Evolutionary conservation across 768 basidiomycete genomes (phyloP), one percentile per base, ranked within the genome.

Genomic region (Mycena crocata): DNA sequence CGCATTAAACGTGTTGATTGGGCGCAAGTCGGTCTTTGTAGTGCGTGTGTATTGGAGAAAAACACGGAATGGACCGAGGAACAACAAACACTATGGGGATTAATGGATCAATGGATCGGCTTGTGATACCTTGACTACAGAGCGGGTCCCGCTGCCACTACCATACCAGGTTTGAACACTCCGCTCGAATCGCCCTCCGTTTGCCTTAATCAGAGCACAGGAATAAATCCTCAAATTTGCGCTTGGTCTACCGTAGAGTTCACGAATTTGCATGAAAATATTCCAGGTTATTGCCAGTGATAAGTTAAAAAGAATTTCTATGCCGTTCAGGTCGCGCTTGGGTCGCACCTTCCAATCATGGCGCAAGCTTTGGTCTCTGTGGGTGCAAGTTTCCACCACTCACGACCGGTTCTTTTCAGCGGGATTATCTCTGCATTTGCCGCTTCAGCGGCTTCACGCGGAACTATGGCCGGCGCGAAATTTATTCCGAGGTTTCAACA

Each of bases 51-150:
- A 8, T 73, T 73, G 54, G 87, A 87, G 61, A 93, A 92, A 78
- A 76, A 78, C 57, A 83, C 81, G 54, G 92, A 93, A 71, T 93
- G 91, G 91, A 82, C 83, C 14, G 81, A 79, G 21, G 89, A 90
- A 74, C 89, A 90, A 73, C 73, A 78, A 51, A 77, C 71, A 8
- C 77, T 93, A 15, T 93, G 92, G 92, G 76, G 77, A 30, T 76
- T 80, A 69, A 82, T 93, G 80, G 89, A 89, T 72, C 76, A 57
- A 5, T 93, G 91, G 92, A 71, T 91, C 45, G 74, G 40, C 15
- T 40, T 62, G 48, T 69, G 55, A 70, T n/a, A 42, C 40, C 45
- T 13, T 55, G 37, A 32, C 42, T 65, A 54, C 31, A 64, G 54
- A 23, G 54, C 54, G 54, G 40, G n/a, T 35, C 39, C 40, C 50